Conservation (phyloP, 1,139 yeast species). For the Yamadazyma sp. region DNA sequence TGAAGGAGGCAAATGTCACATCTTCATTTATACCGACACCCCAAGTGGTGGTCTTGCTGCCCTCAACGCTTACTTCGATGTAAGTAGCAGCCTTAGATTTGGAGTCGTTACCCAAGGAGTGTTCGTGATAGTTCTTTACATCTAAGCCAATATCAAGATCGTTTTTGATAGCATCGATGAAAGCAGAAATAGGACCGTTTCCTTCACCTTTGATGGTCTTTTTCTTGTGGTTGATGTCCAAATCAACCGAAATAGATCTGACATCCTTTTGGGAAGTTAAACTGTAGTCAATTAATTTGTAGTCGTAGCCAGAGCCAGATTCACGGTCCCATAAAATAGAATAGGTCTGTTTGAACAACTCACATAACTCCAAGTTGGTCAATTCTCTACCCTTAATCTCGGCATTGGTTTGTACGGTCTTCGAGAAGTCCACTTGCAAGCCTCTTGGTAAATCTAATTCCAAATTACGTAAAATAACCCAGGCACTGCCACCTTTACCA, state of each 20-base stretch:
- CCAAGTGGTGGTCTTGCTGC: conserved; percentile 34
- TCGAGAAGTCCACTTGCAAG: conserved; percentile 44
- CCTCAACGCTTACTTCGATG: conserved; percentile 34
- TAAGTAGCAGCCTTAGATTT: conserved; percentile 48
- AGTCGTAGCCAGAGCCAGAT: conserved; percentile 29
- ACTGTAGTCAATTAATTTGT: conserved; percentile 53
- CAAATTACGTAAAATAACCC: conserved; percentile 48
- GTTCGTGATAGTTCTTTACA: conserved; percentile 46
- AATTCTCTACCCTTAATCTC: conserved; percentile 47
- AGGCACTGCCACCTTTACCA: conserved; percentile 53
- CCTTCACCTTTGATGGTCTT: conserved; percentile 34
- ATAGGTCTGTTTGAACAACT: conserved; percentile 38
- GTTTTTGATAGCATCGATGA: conserved; percentile 36
- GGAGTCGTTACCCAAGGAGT: conserved; percentile 44
- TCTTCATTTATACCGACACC: conserved; percentile 49
- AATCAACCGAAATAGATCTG: conserved; percentile 14
- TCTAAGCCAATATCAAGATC: conserved; percentile 21
- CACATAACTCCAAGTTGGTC: conserved; percentile 41
- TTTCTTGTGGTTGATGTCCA: conserved; percentile 18
- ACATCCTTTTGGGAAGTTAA: conserved; percentile 28
- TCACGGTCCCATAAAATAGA: conserved; percentile 36
- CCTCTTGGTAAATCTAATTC: conserved; percentile 50
- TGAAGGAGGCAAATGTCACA: conserved; percentile 55
- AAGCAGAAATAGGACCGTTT: conserved; percentile 51
- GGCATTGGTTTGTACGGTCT: conserved; percentile 41